These are phyloP conservation scores for Fusarium torulosum DNA, from an alignment of 2,329 filamentous ascomycete species.

Conservation along the genomic window DNA sequence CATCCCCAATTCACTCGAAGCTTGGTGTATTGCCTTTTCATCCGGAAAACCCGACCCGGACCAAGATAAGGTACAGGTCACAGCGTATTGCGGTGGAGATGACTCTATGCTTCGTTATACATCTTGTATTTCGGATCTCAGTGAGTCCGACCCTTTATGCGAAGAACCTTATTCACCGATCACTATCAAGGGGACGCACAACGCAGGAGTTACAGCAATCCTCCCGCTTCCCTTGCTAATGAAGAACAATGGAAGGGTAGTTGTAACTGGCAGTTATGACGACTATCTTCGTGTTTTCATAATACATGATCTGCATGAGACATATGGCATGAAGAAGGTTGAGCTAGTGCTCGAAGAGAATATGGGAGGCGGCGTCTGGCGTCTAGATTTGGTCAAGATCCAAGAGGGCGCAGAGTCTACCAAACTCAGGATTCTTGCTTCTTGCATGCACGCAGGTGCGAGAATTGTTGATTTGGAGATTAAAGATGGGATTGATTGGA, in stretches of 20 bases:
- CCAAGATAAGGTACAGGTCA: conserved; percentile 50
- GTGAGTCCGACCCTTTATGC: conserved; percentile 20
- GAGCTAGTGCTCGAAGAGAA: conserved; percentile 72
- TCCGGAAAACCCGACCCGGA: conserved; percentile 44
- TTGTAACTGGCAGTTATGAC: conserved; percentile 93
- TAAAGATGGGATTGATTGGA: conserved; percentile 61
- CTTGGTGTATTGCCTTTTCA: conserved; percentile 78
- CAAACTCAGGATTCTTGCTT: conserved; percentile 74
- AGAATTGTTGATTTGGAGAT: conserved; percentile 68
- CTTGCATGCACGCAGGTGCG: conserved; percentile 92
- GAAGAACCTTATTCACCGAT: conserved; percentile 47
- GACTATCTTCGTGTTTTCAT: conserved; percentile 80
- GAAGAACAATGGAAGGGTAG: conserved; percentile 63
- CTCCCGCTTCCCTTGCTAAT: conserved; percentile 70
- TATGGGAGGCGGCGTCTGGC: conserved; percentile 88
- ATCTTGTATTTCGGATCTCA: conserved; percentile 49
- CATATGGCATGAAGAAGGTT: conserved; percentile 57
- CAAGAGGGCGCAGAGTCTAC: conserved; percentile 45
- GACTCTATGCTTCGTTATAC: conserved; percentile 72
- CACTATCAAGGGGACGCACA: conserved; percentile 66
- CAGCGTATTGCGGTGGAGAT: conserved; percentile 79
- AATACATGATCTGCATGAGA: conserved; percentile 57
- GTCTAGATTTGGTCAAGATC: conserved; percentile 72
- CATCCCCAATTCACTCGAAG: conserved; percentile 71
- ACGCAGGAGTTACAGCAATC: conserved; percentile 90